These are phyloP conservation scores for Fagopyrum esculentum DNA, from an alignment of 148 eudicot species.

Conservation along the genomic window DNA sequence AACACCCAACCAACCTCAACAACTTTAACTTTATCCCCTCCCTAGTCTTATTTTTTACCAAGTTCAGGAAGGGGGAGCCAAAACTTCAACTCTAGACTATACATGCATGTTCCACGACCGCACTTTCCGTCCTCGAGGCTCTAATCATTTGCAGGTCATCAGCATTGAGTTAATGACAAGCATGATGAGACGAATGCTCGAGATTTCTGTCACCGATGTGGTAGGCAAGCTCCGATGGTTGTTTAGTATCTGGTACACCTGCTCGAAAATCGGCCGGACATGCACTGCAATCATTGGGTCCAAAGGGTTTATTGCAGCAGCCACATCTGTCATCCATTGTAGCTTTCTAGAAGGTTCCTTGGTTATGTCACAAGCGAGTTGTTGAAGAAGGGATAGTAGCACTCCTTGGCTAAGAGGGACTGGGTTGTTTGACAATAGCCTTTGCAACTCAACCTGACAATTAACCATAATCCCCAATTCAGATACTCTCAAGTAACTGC, in stretches of 20 bases:
- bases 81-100: constrained; percentile 2
- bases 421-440: constrained; percentile 43
- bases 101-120: background rate
- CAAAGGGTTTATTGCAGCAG: constrained; percentile 59
- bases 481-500: no score
- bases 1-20: background rate
- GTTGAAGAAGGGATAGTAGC: constrained; percentile 90
- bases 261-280: constrained; percentile 81
- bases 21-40: background rate
- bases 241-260: constrained; percentile 79
- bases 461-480: background rate
- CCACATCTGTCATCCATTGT: constrained; percentile 80
- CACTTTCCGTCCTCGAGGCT: background rate
- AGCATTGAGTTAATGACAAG: constrained; percentile 85
- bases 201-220: constrained; percentile 38
- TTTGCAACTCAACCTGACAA: constrained; percentile 65
- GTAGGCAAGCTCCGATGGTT: constrained; percentile 66
- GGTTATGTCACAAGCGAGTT: constrained; percentile 75
- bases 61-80: constrained; percentile 3
- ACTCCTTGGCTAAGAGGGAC: constrained; percentile 88
- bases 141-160: constrained; percentile 53
- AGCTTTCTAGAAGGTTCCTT: constrained; percentile 58
- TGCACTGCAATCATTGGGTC: constrained; percentile 78
- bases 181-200: constrained; percentile 62
- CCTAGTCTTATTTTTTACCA: constrained; percentile 6